Base-by-base conservation (phyloP, 352 stramenopile species). In the Phytophthora cryptogea region DNA sequence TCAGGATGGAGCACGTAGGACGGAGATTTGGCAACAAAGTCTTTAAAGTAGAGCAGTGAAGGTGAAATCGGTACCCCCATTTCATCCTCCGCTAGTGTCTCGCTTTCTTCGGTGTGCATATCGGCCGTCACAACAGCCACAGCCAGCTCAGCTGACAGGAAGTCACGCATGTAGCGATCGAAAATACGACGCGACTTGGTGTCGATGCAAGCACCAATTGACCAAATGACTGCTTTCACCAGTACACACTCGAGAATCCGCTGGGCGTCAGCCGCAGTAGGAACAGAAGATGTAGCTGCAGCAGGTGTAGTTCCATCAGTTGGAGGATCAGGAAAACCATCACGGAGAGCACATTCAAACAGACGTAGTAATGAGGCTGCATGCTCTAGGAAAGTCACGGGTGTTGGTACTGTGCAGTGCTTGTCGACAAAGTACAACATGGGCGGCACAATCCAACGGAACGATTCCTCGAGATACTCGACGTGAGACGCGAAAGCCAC, bases 341-440 rank as follows among this genome's bases (percentile, higher is more conserved):
- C 65, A 16, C 90, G 76, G 6, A 97, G 41, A 11, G 94, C 76
- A 54, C 77, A 97, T 58, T 90, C 88, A 23, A 97, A 80, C 1
- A 97, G 72, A 5, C 88, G 61, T 28, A 95, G 52, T 7, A 97
- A 54, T 3, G 85, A 94, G 0, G 92, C 92, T 5, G 88, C 83
- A 16, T 98, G 88, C 70, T 98, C 92, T 14, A 97, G 63, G 41
- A 92, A 89, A n/a, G 90, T 96, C 47, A 97, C 89, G 0, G 88
- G 71, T 1, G 84, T 96, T 8, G 88, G 94, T 1, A 94, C 77
- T 8, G 85, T 69, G 48, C 82, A 95, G 71, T 74, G 78, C 57
- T 97, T 98, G 30, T 95, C 88, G 8, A 98, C 88, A 54, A 98
- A 98, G 57, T 95, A 97, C 11, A 97, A 76, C 59, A 95, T 78